Evolutionary conservation across 768 basidiomycete species (phyloP).

Genomic region (Crassisporium funariophilum): DNA sequence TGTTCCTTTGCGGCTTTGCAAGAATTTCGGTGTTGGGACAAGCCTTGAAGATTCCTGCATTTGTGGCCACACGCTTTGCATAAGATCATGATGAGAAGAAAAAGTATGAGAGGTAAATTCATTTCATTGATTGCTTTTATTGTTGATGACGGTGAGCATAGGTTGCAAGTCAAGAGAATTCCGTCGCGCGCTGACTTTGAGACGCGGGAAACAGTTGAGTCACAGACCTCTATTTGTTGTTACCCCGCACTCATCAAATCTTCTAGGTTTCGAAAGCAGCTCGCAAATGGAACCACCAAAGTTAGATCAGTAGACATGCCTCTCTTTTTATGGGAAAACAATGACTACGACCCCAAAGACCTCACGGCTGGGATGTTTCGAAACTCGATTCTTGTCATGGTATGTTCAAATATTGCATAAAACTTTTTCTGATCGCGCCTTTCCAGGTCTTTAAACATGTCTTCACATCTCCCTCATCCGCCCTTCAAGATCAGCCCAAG

Average conservation of each 20-base stretch:
- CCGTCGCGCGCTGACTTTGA: neutral
- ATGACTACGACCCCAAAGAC: conserved; percentile 1
- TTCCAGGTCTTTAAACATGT: conserved; percentile 8
- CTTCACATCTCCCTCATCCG: conserved; percentile 6
- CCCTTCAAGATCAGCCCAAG: neutral
- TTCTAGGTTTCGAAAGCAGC: conserved; percentile 2
- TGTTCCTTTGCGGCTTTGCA: neutral
- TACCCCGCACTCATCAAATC: neutral
- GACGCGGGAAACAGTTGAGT: neutral
- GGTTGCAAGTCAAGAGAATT: neutral
- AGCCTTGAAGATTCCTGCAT: neutral
- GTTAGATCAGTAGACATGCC: neutral
- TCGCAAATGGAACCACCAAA: neutral
- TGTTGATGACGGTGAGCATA: neutral
- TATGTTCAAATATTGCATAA: neutral
- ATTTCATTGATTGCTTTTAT: neutral
- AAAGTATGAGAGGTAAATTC: neutral
- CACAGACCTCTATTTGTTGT: neutral
- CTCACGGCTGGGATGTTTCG: neutral
- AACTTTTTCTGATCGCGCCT: neutral
- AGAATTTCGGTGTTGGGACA: neutral
- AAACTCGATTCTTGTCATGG: neutral
- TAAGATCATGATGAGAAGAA: neutral
- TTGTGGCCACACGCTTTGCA: neutral
- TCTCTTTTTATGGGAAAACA: neutral